phyloP scores from a whole-genome alignment of 73 alveolate species.

The Tetrahymena malaccensis region DNA sequence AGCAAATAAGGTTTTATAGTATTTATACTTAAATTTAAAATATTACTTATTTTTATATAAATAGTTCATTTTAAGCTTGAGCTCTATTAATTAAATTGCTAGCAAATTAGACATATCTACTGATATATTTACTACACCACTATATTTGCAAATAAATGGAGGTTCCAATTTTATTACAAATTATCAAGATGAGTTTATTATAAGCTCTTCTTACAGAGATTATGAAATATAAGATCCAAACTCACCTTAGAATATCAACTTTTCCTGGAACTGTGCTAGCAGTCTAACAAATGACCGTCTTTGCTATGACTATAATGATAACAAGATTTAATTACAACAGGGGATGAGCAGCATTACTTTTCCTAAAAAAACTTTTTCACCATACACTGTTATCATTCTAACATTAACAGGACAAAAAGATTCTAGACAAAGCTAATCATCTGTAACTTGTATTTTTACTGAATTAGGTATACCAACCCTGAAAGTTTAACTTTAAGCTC shows the following conservation, averaged over 20 bases:
- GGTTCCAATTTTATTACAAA: background rate
- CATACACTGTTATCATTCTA: background rate
- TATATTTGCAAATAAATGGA: background rate
- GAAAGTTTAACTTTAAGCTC: background rate
- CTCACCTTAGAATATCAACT: background rate
- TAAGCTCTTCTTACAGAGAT: background rate
- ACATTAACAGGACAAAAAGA: background rate
- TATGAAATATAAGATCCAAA: background rate
- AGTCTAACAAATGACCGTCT: too few species aligned
- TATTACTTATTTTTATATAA: too few species aligned
- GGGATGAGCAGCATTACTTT: background rate
- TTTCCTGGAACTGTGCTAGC: background rate
- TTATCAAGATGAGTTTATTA: too few species aligned
- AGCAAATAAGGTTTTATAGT: too few species aligned
- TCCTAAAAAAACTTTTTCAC: background rate
- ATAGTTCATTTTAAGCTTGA: too few species aligned
- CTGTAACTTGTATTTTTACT: background rate
- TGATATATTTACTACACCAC: background rate
- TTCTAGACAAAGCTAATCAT: background rate
- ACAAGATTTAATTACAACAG: too few species aligned
- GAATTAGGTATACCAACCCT: background rate
- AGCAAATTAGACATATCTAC: background rate
- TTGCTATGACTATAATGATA: background rate
- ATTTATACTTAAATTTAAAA: too few species aligned
- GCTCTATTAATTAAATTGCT: too few species aligned